Percentiles rank a stretch among this genome's conserved stretches.
Evolutionary conservation across 2,329 filamentous ascomycete species (phyloP).

Genomic region (Talaromyces sp.): DNA sequence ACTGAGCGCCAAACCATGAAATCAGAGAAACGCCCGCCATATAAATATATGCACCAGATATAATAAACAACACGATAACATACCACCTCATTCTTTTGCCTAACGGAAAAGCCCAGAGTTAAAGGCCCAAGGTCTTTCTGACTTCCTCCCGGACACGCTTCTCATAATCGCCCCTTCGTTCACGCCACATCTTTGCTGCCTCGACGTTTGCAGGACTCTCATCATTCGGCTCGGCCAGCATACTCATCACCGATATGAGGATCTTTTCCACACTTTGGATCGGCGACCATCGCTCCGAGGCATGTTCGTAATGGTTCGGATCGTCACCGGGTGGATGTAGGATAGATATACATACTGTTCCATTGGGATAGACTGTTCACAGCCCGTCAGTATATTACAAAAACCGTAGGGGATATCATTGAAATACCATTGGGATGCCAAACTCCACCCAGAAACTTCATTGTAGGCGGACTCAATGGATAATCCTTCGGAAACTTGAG

Average conservation of each 20-base stretch:
- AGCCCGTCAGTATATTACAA: not conserved
- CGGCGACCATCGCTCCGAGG: constrained; percentile 90
- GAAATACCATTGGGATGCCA: constrained; percentile 90
- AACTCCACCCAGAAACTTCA: constrained; percentile 83
- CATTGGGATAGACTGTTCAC: constrained; percentile 75
- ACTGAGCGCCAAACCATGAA: not conserved
- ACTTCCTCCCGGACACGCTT: constrained; percentile 79
- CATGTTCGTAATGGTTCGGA: constrained; percentile 96
- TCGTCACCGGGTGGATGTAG: constrained; percentile 94
- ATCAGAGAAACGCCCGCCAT: constrained; percentile 8
- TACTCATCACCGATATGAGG: constrained; percentile 93
- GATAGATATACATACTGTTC: constrained; percentile 96
- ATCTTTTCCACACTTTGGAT: constrained; percentile 99
- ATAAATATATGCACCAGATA: not conserved
- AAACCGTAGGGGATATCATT: not conserved
- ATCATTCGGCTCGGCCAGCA: constrained; percentile 95
- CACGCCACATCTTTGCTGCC: constrained; percentile 93
- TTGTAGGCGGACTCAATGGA: constrained; percentile 89
- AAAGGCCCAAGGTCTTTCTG: constrained; percentile 71
- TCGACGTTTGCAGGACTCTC: constrained; percentile 96
- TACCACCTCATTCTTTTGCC: not conserved
- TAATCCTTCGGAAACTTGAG: constrained; percentile 95
- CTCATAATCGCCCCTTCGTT: constrained; percentile 79
- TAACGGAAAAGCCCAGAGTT: constrained; percentile 25
- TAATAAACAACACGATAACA: constrained; percentile 6